Base-by-base conservation (phyloP, 495 filamentous ascomycete species). In the Tetracladium setigerum region DNA sequence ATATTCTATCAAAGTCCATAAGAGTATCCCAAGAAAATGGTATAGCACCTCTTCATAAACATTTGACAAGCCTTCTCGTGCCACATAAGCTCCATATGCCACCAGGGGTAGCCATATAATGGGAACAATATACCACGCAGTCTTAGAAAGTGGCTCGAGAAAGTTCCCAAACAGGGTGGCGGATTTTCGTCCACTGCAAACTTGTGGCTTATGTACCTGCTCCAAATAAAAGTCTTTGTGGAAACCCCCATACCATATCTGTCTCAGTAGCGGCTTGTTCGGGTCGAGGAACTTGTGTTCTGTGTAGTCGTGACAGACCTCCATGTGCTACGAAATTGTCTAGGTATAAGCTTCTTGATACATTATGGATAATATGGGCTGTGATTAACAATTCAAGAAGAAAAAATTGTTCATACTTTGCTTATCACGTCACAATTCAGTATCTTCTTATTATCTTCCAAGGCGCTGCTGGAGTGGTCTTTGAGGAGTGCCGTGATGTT, bases 101-200 rank as follows among this genome's bases (percentile, higher is more conserved):
- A 92, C 76, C 11, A 67, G 70, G 14, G 92, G 92, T 14, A 91
- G 59, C 92, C 92, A 99, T 9, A 95, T 35, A 0, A 76, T 70
- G 8, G 92, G 92, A 12, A 97, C 74, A 39, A 92, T 60, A 78
- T 82, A 97, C 89, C 90, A 97, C 5, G 91, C 78, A 7, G 92
- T 97, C 70, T 89, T 86, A 64, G 84, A 87, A 22, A 99, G 69
- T 6, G 94, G 94, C 66, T 99, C 92, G 10, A 99, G 74, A 67
- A 97, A 92, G 66, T 99, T 99, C 34, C 92, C 92, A 66, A 99
- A 99, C 27, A 99, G 65, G 6, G 92, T 92, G 24, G 92, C 92
- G 5, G 89, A 95, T 47, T 81, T 79, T 34, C 92, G 91, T 42
- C 89, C 88, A 55, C 78, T 89, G 75, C 95, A 97, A 69, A 96